A percentile compares a stretch with the other conserved stretches of the same genome.
phyloP scores from a whole-genome alignment of 176 grass and related monocot genomes.

The Chrysopogon serrulatus region DNA sequence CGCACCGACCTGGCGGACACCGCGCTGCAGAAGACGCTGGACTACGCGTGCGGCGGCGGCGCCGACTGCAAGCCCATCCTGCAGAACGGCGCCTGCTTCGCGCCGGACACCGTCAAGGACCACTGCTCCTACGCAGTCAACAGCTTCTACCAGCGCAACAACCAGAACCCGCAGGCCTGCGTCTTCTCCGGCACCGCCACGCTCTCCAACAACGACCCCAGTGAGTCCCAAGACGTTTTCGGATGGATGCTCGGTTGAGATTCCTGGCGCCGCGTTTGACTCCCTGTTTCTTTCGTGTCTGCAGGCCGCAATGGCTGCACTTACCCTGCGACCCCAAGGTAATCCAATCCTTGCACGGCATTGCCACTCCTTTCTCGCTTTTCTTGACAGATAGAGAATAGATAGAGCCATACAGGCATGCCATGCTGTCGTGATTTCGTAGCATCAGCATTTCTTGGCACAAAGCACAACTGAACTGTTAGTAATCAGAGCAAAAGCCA shows the following conservation, averaged over 20 bases:
- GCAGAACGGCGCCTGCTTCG: conserved; percentile 58
- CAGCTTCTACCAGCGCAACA: conserved; percentile 82
- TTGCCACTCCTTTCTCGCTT: not conserved
- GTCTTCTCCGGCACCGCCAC: conserved; percentile 54
- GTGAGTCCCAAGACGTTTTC: conserved; percentile 5
- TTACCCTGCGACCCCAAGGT: conserved; percentile 70
- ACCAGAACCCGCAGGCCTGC: conserved; percentile 57
- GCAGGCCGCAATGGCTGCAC: conserved; percentile 59
- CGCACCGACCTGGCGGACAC: conserved; percentile 35
- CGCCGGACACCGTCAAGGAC: conserved; percentile 58
- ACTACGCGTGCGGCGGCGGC: conserved; percentile 78
- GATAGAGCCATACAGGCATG: not conserved
- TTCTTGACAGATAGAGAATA: not conserved
- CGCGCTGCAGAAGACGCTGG: conserved; percentile 67
- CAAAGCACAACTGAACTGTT: not conserved
- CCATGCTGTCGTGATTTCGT: not conserved
- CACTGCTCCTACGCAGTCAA: conserved; percentile 97
- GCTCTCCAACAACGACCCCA: conserved; percentile 50
- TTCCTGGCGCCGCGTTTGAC: not conserved
- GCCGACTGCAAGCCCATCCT: conserved; percentile 68
- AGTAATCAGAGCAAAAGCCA: not conserved
- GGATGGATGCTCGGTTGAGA: not conserved
- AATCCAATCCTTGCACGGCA: conserved; percentile 13
- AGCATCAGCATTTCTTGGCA: not conserved
- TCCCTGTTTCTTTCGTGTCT: not conserved